Percentiles rank a stretch among this genome's conserved stretches.
Evolutionary conservation across 2,329 filamentous ascomycete genomes (phyloP).

Genomic region (Talaromyces sp.): DNA sequence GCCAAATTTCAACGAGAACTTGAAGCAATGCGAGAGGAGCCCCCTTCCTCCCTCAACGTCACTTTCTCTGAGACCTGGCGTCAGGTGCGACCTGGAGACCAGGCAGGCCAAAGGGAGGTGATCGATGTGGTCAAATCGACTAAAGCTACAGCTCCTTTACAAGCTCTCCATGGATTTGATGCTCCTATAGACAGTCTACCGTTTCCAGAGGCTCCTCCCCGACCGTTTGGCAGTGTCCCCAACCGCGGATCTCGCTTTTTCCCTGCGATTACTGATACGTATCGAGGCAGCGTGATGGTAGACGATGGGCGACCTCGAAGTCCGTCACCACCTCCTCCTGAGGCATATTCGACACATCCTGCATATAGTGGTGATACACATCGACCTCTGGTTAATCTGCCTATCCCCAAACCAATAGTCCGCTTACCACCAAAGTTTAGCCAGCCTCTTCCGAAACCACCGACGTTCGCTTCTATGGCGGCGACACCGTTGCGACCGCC

Average conservation of each 20-base stretch:
- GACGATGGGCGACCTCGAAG: constrained; percentile 33
- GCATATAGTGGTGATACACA: constrained; percentile 48
- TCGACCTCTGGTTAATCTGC: constrained; percentile 54
- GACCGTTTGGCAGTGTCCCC: constrained; percentile 31
- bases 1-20: constrained; percentile 39
- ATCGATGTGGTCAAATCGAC: constrained; percentile 33
- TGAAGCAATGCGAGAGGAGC: constrained; percentile 35
- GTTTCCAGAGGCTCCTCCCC: constrained; percentile 30
- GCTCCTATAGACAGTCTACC: constrained; percentile 32
- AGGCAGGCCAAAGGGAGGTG: constrained; percentile 36
- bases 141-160: constrained; percentile 23
- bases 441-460: constrained; percentile 41
- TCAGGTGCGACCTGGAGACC: constrained; percentile 40
- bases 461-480: constrained; percentile 42
- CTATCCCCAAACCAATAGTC: constrained; percentile 64
- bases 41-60: constrained; percentile 30
- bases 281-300: constrained; percentile 28
- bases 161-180: constrained; percentile 34
- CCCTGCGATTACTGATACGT: constrained; percentile 37
- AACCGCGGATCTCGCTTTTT: constrained; percentile 47
- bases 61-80: constrained; percentile 45
- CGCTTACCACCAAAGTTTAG: constrained; percentile 64
- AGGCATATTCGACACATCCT: constrained; percentile 51
- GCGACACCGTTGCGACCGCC: constrained; percentile 36
- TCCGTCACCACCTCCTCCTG: constrained; percentile 54